Percentiles rank a stretch among this genome's conserved stretches.
These are phyloP conservation scores for Kitagawia praeruptora DNA, from an alignment of 129 eudicot genomes.

Conservation along the genomic window DNA sequence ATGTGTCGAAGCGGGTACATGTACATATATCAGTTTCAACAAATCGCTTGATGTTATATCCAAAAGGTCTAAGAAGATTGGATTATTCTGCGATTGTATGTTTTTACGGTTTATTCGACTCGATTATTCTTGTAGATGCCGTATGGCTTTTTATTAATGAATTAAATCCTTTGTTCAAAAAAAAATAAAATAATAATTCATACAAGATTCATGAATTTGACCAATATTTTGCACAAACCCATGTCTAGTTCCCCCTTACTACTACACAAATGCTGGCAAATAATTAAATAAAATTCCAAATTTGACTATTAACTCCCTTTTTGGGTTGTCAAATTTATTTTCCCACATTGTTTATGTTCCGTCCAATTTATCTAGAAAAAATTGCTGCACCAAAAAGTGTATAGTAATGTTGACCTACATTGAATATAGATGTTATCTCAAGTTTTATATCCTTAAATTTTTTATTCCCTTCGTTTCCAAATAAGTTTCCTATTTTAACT, in stretches of 20 bases:
- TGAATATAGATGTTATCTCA: background rate
- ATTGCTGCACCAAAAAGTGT: background rate
- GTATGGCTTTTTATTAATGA: too few species aligned
- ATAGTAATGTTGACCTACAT: background rate
- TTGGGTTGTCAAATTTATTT: background rate
- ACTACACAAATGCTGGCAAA: background rate
- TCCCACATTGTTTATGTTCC: background rate
- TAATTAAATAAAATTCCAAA: background rate
- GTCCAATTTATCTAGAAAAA: background rate
- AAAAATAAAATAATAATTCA: background rate
- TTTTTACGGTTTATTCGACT: too few species aligned
- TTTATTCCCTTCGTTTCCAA: too few species aligned
- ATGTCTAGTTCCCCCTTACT: background rate
- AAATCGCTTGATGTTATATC: too few species aligned
- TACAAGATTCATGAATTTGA: background rate
- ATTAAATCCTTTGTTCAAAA: too few species aligned
- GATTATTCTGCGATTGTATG: too few species aligned
- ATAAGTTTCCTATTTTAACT: too few species aligned
- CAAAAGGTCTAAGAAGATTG: too few species aligned
- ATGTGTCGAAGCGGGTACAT: too few species aligned
- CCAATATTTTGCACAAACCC: background rate
- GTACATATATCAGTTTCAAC: too few species aligned
- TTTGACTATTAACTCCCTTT: background rate
- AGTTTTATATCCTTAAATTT: too few species aligned
- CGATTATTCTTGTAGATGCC: too few species aligned